Evolutionary conservation across 1,284 basidiomycete species (phyloP).

Genomic region (Boletus mariae): DNA sequence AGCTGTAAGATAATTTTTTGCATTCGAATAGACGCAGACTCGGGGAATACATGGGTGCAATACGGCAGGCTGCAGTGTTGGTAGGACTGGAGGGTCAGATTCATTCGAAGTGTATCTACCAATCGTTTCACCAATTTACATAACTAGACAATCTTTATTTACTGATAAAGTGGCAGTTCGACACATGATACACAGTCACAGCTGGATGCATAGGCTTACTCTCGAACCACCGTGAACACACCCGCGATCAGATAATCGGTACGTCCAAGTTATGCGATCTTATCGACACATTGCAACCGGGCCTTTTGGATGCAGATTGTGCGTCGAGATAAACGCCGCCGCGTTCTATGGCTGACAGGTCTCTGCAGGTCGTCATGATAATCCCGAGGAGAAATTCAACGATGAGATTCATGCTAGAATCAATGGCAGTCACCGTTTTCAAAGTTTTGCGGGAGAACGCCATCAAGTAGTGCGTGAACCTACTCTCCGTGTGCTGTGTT

Average conservation of each 20-base stretch:
- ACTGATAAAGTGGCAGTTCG: background rate
- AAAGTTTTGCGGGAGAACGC: slow-evolving; percentile 78
- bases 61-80: slow-evolving; percentile 63
- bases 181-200: background rate
- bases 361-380: slow-evolving; percentile 68
- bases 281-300: slow-evolving; percentile 32
- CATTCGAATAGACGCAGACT: slow-evolving; percentile 50
- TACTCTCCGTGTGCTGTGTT: slow-evolving; percentile 27
- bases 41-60: slow-evolving; percentile 67
- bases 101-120: slow-evolving; percentile 53
- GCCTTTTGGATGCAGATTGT: slow-evolving; percentile 59
- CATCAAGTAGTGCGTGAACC: slow-evolving; percentile 37
- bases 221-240: slow-evolving; percentile 36
- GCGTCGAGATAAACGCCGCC: slow-evolving; percentile 20
- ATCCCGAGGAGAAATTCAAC: slow-evolving; percentile 60
- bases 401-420: slow-evolving; percentile 70
- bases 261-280: slow-evolving; percentile 10
- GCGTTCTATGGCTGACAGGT: background rate
- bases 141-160: background rate
- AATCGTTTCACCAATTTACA: slow-evolving; percentile 11
- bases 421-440: slow-evolving; percentile 76
- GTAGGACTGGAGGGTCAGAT: slow-evolving; percentile 72
- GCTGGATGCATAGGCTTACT: background rate
- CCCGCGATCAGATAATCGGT: slow-evolving; percentile 51
- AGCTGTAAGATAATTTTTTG: slow-evolving; percentile 86